These are phyloP conservation scores for Beauveria varroae DNA, from an alignment of 2,329 filamentous ascomycete genomes.

Conservation along the genomic window DNA sequence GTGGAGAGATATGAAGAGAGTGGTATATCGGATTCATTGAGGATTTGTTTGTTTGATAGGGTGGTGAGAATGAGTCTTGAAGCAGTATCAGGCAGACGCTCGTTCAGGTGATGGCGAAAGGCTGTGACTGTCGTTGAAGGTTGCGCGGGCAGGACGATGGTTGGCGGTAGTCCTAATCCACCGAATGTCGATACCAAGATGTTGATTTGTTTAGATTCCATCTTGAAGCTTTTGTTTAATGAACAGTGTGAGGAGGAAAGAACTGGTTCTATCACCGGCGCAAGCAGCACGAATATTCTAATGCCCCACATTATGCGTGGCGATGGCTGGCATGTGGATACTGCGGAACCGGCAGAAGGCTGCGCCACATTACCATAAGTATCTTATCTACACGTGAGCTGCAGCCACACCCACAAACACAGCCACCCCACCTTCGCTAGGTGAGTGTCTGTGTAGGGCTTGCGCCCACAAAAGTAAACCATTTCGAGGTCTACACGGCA, in stretches of 20 bases:
- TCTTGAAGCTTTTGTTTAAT: constrained; percentile 22
- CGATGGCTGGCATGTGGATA: neutral
- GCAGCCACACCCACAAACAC: constrained; percentile 20
- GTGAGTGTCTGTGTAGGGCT: constrained; percentile 31
- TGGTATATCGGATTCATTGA: constrained; percentile 41
- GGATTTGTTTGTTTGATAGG: constrained; percentile 64
- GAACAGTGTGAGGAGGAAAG: neutral
- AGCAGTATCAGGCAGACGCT: constrained; percentile 49
- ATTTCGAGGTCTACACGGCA: constrained; percentile 34
- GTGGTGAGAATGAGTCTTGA: constrained; percentile 73
- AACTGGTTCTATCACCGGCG: neutral
- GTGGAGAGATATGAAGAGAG: constrained; percentile 56
- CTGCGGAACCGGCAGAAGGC: neutral
- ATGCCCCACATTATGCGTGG: neutral
- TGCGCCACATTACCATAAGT: neutral
- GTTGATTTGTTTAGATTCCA: constrained; percentile 59
- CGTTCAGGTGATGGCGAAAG: constrained; percentile 55
- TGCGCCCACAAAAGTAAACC: constrained; percentile 39
- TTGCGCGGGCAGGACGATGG: constrained; percentile 67
- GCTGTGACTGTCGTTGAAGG: constrained; percentile 58
- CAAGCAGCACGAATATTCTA: neutral
- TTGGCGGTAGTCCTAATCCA: constrained; percentile 75
- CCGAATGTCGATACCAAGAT: constrained; percentile 79
- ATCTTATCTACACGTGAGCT: constrained; percentile 26
- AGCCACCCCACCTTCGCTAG: constrained; percentile 28